Evolutionary conservation across 2,329 filamentous ascomycete species (phyloP), one percentile per base, ranked within the genome.

Genomic region (Exophiala phaeomuriformis): DNA sequence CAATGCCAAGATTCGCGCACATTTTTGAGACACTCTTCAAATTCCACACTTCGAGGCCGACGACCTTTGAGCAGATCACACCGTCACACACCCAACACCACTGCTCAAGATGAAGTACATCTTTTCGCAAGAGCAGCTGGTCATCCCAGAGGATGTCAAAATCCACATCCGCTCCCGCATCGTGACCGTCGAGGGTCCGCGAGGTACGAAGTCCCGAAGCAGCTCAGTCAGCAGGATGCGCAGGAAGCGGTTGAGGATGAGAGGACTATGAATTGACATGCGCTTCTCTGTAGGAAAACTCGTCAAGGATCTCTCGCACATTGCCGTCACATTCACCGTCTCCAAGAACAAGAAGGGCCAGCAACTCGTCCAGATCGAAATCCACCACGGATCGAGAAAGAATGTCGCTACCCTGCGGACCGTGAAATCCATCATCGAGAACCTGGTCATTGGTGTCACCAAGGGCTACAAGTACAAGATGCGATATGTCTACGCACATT

Each of bases 381-480:
- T 98, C 72, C 94, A 98, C 86, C 93, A 98, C 78, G 93, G 93
- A 74, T 82, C 82, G 72, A 89, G 93, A 79, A 98, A 98, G 86
- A 91, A 89, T 75, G 87, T 98, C 72, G 93, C 93, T 71, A 88
- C 91, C 67, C 90, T 98, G 77, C 90, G 93, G 70, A 98, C 93
- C 71, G 93, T 98, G 79, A 89, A 90, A 72, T 91, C 91, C 65
- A 77, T 97, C 77, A 95, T 98, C 83, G 88, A 94, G 84, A 98
- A 98, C 86, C 75, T 98, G 79, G 88, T 98, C 77, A 85, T 90
- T 69, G 93, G 93, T 76, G 93, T 98, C 66, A 98, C 93, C 75
- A 95, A 91, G 82, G 93, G 93, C 67, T 98, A 86, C 88, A 94
- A 94, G 82, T 98, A 98, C 87, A 98, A 98, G 88, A 97, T 98